Evolutionary conservation across 164 flowering plant species (phyloP).

Genomic region (Stephania cephalantha): DNA sequence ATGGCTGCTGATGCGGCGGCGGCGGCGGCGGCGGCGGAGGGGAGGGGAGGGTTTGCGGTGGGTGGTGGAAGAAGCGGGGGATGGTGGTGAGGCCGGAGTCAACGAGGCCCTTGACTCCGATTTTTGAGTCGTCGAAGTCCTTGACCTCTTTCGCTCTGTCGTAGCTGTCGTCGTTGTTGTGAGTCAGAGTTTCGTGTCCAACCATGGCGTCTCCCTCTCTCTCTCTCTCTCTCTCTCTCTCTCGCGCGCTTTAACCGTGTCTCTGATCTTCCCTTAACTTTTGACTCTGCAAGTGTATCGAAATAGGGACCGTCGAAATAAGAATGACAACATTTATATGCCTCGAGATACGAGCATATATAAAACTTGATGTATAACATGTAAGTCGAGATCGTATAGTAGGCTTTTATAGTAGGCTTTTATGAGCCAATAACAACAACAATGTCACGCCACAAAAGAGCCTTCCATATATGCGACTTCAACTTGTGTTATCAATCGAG

Average conservation of each 20-base stretch:
- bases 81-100: conserved; percentile 55
- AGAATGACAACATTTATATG: too few species aligned
- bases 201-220: background rate
- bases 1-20: background rate
- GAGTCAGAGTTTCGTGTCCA: background rate
- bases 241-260: background rate
- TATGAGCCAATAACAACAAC: too few species aligned
- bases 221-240: background rate
- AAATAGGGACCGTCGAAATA: too few species aligned
- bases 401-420: too few species aligned
- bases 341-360: too few species aligned
- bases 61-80: conserved; percentile 57
- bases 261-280: too few species aligned
- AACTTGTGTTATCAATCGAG: too few species aligned
- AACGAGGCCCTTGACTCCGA: conserved; percentile 61
- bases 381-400: too few species aligned
- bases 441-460: too few species aligned
- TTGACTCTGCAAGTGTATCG: too few species aligned
- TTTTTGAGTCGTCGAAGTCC: conserved; percentile 54
- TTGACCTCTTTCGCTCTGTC: conserved; percentile 39
- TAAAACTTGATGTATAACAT: too few species aligned
- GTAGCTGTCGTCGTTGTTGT: conserved; percentile 8
- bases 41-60: conserved; percentile 25
- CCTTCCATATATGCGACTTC: too few species aligned
- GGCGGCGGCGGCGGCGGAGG: background rate